phyloP scores from a whole-genome alignment of 768 basidiomycete species.

The Daedalea quercina region DNA sequence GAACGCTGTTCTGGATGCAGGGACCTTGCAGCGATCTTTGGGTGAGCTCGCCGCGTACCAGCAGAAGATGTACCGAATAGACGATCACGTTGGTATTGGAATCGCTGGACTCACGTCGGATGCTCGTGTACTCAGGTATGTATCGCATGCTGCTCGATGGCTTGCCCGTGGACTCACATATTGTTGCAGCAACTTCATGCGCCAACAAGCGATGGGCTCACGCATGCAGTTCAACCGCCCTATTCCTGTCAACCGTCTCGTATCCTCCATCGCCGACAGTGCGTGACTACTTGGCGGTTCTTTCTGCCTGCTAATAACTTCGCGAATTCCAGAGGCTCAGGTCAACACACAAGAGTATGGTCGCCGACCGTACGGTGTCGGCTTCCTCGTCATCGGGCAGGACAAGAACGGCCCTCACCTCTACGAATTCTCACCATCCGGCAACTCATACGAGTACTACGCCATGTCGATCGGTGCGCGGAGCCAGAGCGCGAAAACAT shows the following conservation, averaged over 20 bases:
- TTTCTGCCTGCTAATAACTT: not conserved
- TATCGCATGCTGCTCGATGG: conserved; percentile 16
- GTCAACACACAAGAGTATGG: conserved; percentile 99
- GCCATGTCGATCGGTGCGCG: conserved; percentile 98
- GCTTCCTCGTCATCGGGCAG: conserved; percentile 94
- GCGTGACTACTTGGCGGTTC: conserved; percentile 26
- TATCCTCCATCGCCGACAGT: conserved; percentile 94
- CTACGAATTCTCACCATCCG: conserved; percentile 97
- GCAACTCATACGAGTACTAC: conserved; percentile 95
- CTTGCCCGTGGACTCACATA: not conserved
- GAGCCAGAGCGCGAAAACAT: conserved; percentile 97
- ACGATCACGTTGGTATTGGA: conserved; percentile 98
- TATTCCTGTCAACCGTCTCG: conserved; percentile 89
- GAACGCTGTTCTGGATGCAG: not conserved
- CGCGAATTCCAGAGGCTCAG: conserved; percentile 73
- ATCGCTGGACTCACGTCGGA: conserved; percentile 99
- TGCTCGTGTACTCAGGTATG: conserved; percentile 91
- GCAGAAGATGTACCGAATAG: conserved; percentile 99
- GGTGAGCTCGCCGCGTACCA: conserved; percentile 99
- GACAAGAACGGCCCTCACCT: conserved; percentile 97
- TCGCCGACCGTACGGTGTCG: conserved; percentile 94
- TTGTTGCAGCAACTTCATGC: conserved; percentile 87
- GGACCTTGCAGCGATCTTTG: conserved; percentile 70
- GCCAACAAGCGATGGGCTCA: conserved; percentile 94
- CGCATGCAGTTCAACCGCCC: conserved; percentile 95